phyloP scores from a whole-genome alignment of 345 rosid species.

The Draba incana region DNA sequence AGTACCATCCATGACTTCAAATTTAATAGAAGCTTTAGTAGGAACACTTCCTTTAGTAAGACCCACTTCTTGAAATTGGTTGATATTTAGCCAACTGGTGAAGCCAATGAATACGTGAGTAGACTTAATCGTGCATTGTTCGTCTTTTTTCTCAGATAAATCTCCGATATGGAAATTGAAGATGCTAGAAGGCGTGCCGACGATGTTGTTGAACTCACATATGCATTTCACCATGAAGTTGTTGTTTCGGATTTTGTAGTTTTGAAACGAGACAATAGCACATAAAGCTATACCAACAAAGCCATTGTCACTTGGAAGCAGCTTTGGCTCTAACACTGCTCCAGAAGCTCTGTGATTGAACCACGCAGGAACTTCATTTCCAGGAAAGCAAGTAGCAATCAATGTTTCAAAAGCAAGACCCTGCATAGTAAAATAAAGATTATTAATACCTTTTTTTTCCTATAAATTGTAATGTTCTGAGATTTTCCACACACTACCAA shows the following conservation, averaged over 20 bases:
- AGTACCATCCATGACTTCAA: background rate
- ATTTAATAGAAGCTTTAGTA: constrained; percentile 7
- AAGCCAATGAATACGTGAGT: constrained; percentile 5
- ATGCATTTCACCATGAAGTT: constrained; percentile 16
- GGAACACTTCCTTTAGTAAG: background rate
- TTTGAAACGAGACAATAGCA: constrained; percentile 20
- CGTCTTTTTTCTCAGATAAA: background rate
- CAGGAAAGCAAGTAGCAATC: constrained; percentile 29
- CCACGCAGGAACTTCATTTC: constrained; percentile 28
- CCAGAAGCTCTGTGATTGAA: constrained; percentile 18
- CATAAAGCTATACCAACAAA: constrained; percentile 23
- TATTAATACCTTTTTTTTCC: background rate
- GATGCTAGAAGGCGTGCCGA: background rate
- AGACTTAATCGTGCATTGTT: background rate
- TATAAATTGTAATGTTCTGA: too few relatives aligned
- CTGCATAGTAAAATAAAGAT: background rate
- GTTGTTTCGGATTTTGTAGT: constrained; percentile 6
- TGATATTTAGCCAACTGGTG: constrained; percentile 17
- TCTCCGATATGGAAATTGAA: constrained; percentile 14
- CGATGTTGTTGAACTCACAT: constrained; percentile 4
- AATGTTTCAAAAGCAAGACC: constrained; percentile 13
- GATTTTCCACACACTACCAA: too few relatives aligned
- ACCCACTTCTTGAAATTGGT: background rate
- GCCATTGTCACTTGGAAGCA: constrained; percentile 3
- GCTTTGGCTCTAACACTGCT: constrained; percentile 1